Evolutionary conservation across 169 alveolate genomes (phyloP).

Genomic region (Amoebophrya sp.): DNA sequence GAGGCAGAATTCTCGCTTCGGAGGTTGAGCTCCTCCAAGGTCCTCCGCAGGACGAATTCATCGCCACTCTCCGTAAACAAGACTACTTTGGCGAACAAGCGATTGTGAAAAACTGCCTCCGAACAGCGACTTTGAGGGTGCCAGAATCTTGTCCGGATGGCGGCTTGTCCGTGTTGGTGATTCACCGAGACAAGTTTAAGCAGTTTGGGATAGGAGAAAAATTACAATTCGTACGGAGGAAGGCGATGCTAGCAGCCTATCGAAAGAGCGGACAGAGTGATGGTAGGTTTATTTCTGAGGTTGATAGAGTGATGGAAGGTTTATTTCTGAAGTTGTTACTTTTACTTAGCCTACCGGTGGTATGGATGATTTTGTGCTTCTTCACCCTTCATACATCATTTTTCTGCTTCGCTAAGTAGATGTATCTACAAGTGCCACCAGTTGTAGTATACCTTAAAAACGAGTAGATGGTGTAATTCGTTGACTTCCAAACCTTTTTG

Average conservation of each 20-base stretch:
- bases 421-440: no score
- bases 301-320: no score
- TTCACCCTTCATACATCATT: no score
- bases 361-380: no score
- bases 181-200: neutral
- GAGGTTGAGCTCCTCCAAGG: neutral
- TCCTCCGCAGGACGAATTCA: neutral
- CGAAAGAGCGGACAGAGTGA: no score
- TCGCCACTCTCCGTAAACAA: neutral
- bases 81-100: neutral
- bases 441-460: no score
- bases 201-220: neutral
- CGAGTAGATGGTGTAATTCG: no score
- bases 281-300: no score
- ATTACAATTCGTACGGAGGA: neutral
- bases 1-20: neutral
- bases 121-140: neutral
- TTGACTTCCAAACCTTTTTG: no score
- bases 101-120: neutral
- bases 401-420: no score
- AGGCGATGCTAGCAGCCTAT: neutral
- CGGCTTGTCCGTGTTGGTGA: neutral
- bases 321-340: no score
- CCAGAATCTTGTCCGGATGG: neutral
- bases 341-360: no score